phyloP scores from a whole-genome alignment of 257 asterid species.

The Echium plantagineum region DNA sequence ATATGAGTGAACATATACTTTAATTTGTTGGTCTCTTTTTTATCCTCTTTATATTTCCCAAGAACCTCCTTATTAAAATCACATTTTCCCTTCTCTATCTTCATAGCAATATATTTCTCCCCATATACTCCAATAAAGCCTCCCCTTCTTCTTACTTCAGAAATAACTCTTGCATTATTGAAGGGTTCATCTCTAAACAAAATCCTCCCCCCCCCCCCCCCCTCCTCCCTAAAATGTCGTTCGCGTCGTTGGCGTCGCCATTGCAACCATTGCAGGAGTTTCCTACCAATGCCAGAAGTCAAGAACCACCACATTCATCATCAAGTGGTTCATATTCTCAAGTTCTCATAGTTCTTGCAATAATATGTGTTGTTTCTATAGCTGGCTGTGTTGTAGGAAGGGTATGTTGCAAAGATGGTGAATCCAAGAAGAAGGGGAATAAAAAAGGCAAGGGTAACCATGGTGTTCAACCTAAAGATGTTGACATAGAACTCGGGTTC shows the following conservation, averaged over 20 bases:
- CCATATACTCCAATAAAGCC: too few species aligned
- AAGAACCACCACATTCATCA: constrained; percentile 26
- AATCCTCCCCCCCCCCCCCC: background rate
- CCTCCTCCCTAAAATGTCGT: background rate
- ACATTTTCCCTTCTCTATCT: background rate
- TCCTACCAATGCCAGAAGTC: background rate
- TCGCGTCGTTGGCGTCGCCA: background rate
- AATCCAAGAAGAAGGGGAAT: constrained; percentile 24
- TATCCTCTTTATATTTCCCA: background rate
- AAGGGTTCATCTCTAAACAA: background rate
- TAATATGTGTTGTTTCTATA: constrained; percentile 50
- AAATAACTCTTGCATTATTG: too few species aligned
- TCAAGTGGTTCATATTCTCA: constrained; percentile 68
- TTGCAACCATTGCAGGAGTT: background rate
- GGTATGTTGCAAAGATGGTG: constrained; percentile 36
- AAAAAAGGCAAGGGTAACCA: constrained; percentile 24
- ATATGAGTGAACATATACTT: background rate
- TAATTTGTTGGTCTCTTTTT: too few species aligned
- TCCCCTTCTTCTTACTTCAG: background rate
- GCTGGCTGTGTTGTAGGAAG: constrained; percentile 66
- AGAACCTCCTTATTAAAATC: background rate
- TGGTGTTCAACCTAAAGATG: constrained; percentile 31
- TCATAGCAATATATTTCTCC: background rate
- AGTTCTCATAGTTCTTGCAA: constrained; percentile 57
- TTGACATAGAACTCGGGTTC: constrained; percentile 73